Percentiles rank a stretch among this genome's conserved stretches.
Conservation (phyloP, 2,329 filamentous ascomycete genomes). For the Ophiostoma ips region DNA sequence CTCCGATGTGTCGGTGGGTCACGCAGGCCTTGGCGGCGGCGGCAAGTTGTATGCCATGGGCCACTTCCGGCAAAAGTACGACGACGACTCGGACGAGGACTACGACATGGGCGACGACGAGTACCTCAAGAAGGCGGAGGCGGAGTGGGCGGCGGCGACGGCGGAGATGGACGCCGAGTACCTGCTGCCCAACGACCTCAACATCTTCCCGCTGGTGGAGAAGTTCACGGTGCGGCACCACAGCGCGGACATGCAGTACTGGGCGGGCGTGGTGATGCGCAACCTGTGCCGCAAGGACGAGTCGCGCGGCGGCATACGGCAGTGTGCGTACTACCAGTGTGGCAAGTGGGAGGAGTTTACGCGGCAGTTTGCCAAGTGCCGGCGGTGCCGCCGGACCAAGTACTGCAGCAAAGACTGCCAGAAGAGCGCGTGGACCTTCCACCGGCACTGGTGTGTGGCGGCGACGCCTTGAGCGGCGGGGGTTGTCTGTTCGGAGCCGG, state of each 20-base stretch:
- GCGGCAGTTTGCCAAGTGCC: slow-evolving; percentile 94
- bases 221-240: slow-evolving; percentile 96
- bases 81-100: slow-evolving; percentile 15
- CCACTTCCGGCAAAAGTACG: neutral
- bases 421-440: slow-evolving; percentile 96
- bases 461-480: slow-evolving; percentile 39
- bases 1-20: neutral
- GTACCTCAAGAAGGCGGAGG: slow-evolving; percentile 32
- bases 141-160: slow-evolving; percentile 27
- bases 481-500: neutral
- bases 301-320: slow-evolving; percentile 79
- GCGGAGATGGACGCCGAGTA: slow-evolving; percentile 58
- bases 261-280: slow-evolving; percentile 97
- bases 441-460: slow-evolving; percentile 92
- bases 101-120: slow-evolving; percentile 11
- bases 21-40: too few species aligned
- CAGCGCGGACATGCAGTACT: slow-evolving; percentile 97
- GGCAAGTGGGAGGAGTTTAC: slow-evolving; percentile 97
- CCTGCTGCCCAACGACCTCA: slow-evolving; percentile 82
- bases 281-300: slow-evolving; percentile 98
- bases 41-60: neutral
- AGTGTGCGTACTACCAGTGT: slow-evolving; percentile 96
- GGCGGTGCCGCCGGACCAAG: slow-evolving; percentile 88
- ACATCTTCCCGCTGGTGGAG: slow-evolving; percentile 95
- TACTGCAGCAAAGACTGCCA: slow-evolving; percentile 99